Conservation (phyloP, 75 land plant species). For the Pinus tabuliformis region DNA sequence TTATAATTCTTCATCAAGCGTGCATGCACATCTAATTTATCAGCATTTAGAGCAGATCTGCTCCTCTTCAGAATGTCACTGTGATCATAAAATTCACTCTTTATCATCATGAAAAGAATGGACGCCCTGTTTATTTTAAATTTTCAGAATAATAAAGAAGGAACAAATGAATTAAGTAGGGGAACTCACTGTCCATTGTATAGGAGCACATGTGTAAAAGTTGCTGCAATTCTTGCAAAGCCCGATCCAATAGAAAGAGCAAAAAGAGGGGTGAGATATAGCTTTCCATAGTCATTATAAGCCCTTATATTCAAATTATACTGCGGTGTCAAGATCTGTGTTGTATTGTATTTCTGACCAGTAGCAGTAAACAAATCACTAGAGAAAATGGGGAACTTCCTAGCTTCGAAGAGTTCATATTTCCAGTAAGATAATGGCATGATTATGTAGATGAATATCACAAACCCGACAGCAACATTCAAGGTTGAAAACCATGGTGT, state of each 20-base stretch:
- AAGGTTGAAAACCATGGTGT: conserved; percentile 34
- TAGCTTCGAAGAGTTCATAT: conserved; percentile 21
- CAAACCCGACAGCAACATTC: conserved; percentile 24
- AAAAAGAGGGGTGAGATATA: conserved; percentile 26
- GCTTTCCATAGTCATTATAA: conserved; percentile 10
- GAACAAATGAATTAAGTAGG: not conserved
- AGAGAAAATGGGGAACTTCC: conserved; percentile 33
- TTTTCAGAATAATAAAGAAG: not conserved
- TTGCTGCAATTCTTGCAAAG: conserved; percentile 31
- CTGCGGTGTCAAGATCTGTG: conserved; percentile 3
- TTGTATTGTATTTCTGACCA: conserved; percentile 15
- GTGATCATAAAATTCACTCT: not conserved
- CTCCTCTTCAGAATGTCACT: conserved; percentile 84
- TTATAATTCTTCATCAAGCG: conserved; percentile 23
- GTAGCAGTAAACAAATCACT: conserved; percentile 16
- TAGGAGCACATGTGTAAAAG: conserved; percentile 25
- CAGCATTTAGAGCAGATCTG: conserved; percentile 18
- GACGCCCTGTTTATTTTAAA: not conserved
- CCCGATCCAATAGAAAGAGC: conserved; percentile 31
- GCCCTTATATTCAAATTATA: conserved; percentile 14
- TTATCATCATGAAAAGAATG: not conserved
- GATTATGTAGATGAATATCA: conserved; percentile 18
- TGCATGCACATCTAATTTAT: conserved; percentile 21
- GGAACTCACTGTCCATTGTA: conserved; percentile 28
- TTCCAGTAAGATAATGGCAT: conserved; percentile 18